Evolutionary conservation across 2,329 filamentous ascomycete genomes (phyloP).

Genomic region (Neopestalotiopsis rosae): DNA sequence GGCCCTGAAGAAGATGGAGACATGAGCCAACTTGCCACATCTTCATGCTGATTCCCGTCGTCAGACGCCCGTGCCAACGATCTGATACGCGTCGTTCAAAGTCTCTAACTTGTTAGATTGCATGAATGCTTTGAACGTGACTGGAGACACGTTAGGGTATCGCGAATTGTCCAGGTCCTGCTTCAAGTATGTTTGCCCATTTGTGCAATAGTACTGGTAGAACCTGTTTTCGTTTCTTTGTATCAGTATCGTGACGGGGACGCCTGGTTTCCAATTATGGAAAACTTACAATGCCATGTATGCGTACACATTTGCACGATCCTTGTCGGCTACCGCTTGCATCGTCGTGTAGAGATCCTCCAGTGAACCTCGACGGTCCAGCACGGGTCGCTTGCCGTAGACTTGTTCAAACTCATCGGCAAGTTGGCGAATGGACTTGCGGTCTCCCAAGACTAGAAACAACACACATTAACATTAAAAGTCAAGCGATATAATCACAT

Average conservation of each 20-base stretch:
- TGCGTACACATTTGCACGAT: neutral
- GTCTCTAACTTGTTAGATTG: neutral
- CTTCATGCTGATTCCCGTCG: neutral
- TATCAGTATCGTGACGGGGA: neutral
- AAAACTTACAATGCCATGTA: neutral
- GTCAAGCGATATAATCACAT: neutral
- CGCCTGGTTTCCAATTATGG: too few species aligned
- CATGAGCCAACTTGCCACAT: too few species aligned
- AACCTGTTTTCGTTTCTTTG: constrained; percentile 20
- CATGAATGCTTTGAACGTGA: neutral
- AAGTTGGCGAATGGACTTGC: neutral
- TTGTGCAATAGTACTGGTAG: constrained; percentile 22
- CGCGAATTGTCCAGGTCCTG: constrained; percentile 21
- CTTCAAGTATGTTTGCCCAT: constrained; percentile 20
- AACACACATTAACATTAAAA: neutral
- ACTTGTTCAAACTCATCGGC: neutral
- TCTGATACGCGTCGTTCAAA: neutral
- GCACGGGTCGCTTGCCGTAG: neutral
- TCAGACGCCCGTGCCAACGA: neutral
- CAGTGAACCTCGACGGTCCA: neutral
- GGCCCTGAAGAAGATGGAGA: too few species aligned
- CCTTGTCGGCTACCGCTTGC: neutral
- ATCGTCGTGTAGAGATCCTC: neutral
- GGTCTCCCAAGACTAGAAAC: neutral
- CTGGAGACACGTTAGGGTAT: constrained; percentile 24